Evolutionary conservation across 2,329 filamentous ascomycete species (phyloP).

Genomic region (Botryosphaeria dothidea): DNA sequence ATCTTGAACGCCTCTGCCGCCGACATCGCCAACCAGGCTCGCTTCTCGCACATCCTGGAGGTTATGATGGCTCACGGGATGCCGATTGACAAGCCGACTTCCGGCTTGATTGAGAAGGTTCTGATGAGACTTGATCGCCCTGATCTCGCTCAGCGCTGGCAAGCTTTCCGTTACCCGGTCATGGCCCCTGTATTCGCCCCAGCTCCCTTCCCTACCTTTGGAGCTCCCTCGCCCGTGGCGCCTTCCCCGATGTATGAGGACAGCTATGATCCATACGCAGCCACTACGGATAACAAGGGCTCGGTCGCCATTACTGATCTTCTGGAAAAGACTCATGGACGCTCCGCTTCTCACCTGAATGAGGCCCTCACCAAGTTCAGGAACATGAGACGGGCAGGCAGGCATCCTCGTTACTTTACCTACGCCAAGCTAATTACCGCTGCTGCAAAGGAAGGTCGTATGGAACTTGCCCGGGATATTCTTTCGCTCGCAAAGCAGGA

Average conservation of each 20-base stretch:
- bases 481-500: slow-evolving; percentile 86
- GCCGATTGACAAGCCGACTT: slow-evolving; percentile 57
- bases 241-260: slow-evolving; percentile 71
- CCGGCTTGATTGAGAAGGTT: slow-evolving; percentile 59
- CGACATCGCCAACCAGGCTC: slow-evolving; percentile 59
- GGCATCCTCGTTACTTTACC: slow-evolving; percentile 92
- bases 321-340: slow-evolving; percentile 76
- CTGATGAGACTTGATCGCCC: slow-evolving; percentile 54
- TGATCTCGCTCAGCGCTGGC: slow-evolving; percentile 57
- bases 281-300: slow-evolving; percentile 89
- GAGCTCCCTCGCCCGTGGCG: slow-evolving; percentile 52
- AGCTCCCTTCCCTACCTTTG: slow-evolving; percentile 36
- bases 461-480: slow-evolving; percentile 81
- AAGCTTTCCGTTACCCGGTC: slow-evolving; percentile 55
- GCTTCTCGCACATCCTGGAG: slow-evolving; percentile 64
- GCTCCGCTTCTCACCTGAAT: slow-evolving; percentile 71
- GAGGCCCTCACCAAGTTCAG: slow-evolving; percentile 82
- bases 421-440: slow-evolving; percentile 94
- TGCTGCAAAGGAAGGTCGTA: slow-evolving; percentile 80
- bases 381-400: slow-evolving; percentile 89
- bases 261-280: slow-evolving; percentile 85
- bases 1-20: slow-evolving; percentile 47
- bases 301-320: slow-evolving; percentile 89
- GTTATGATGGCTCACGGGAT: slow-evolving; percentile 55
- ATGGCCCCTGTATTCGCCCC: slow-evolving; percentile 36